Evolutionary conservation across 2,329 filamentous ascomycete species (phyloP).

Genomic region (Pyrenochaeta sp.): DNA sequence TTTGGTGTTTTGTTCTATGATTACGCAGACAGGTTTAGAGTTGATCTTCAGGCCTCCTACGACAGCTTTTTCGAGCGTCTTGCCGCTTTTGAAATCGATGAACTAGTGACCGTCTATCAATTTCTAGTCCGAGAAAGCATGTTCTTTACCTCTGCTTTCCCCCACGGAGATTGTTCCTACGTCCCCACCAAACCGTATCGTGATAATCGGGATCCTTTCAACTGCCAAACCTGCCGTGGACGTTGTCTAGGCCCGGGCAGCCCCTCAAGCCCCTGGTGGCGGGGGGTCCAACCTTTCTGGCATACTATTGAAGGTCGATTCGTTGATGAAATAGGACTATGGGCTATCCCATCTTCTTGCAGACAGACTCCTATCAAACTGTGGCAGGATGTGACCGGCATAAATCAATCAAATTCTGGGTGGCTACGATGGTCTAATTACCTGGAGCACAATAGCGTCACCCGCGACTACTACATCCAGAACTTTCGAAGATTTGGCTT

Average conservation of each 20-base stretch:
- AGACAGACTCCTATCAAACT: slow-evolving; percentile 2
- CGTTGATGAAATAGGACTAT: slow-evolving; percentile 2
- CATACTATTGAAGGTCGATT: slow-evolving; percentile 1
- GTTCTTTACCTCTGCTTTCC: slow-evolving; percentile 1
- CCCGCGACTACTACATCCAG: not conserved
- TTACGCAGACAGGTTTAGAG: slow-evolving; percentile 3
- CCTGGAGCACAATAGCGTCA: not conserved
- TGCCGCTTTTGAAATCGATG: slow-evolving; percentile 9
- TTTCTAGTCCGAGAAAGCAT: slow-evolving; percentile 4
- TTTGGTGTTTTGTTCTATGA: slow-evolving; percentile 10
- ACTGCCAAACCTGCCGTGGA: slow-evolving; percentile 7
- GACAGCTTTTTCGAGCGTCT: slow-evolving; percentile 7
- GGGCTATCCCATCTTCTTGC: not conserved
- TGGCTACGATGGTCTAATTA: not conserved
- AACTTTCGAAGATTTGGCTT: slow-evolving; percentile 8
- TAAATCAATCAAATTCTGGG: slow-evolving; percentile 4
- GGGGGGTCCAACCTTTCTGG: slow-evolving; percentile 5
- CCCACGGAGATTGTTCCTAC: not conserved
- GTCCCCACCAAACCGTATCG: slow-evolving; percentile 5
- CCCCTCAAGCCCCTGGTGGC: slow-evolving; percentile 1
- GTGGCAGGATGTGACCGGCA: slow-evolving; percentile 3
- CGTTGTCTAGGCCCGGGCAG: slow-evolving; percentile 3
- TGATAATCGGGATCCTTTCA: slow-evolving; percentile 8
- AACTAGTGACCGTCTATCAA: slow-evolving; percentile 10
- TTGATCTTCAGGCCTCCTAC: not conserved